Conservation (phyloP, 177 flowering plant species). For the Vitis hybrid region DNA sequence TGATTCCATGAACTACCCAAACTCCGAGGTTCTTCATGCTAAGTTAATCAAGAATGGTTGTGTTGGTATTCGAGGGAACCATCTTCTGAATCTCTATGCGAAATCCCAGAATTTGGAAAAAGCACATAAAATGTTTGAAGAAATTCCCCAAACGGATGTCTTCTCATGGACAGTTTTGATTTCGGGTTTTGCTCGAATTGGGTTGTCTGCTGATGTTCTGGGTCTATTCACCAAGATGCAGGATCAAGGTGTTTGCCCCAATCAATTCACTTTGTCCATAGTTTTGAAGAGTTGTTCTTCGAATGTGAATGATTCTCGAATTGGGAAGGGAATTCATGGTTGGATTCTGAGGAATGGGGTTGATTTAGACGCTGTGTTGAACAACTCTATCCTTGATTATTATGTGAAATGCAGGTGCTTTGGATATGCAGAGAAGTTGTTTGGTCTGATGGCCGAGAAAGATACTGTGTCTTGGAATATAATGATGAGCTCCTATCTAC, state of each 20-base stretch:
- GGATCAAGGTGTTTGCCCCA: slow-evolving; percentile 48
- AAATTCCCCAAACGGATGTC: slow-evolving; percentile 55
- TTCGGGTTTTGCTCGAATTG: slow-evolving; percentile 41
- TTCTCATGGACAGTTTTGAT: slow-evolving; percentile 63
- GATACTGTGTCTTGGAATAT: slow-evolving; percentile 65
- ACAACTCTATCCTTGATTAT: slow-evolving; percentile 58
- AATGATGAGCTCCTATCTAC: slow-evolving; percentile 53
- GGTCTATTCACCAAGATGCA: slow-evolving; percentile 49
- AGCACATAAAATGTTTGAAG: slow-evolving; percentile 67
- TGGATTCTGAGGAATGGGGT: slow-evolving; percentile 57
- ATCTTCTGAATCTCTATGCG: slow-evolving; percentile 35
- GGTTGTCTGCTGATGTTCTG: slow-evolving; percentile 27
- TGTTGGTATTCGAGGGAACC: slow-evolving; percentile 19
- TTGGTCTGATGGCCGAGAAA: slow-evolving; percentile 43
- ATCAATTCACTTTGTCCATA: slow-evolving; percentile 59
- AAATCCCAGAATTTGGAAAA: slow-evolving; percentile 24
- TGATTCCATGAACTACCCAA: neutral
- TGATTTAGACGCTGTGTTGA: slow-evolving; percentile 45
- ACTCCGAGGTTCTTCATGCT: slow-evolving; percentile 36
- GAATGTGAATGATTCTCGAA: slow-evolving; percentile 21
- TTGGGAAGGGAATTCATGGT: slow-evolving; percentile 66
- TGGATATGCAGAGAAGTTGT: slow-evolving; percentile 42
- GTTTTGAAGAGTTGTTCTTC: slow-evolving; percentile 62
- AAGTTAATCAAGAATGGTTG: slow-evolving; percentile 40
- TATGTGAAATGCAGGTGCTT: slow-evolving; percentile 53